Evolutionary conservation across 2,329 filamentous ascomycete genomes (phyloP), one percentile per base, ranked within the genome.

Genomic region (Dactylellina drechsleri): DNA sequence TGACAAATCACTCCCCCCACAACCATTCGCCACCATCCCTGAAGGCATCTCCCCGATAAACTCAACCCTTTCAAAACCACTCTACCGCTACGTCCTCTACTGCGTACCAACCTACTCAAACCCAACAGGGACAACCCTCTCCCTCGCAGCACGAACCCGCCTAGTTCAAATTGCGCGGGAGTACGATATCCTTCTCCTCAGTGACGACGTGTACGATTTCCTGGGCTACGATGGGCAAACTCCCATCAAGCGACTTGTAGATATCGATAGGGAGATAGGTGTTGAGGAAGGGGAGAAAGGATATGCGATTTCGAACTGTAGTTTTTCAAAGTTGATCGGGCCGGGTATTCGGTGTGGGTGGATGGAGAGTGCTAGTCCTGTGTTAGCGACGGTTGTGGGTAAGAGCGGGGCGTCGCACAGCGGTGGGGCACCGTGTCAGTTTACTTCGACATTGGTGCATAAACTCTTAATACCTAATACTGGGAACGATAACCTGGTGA

Each of bases 161-260:
- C 85, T 98, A 2, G 88, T 98, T 23, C 83, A 84, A n/a, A 82
- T 97, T 5, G 94, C 94, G 0, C 86, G 94, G 67, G 85, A 89
- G 71, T 88, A 90, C 81, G 89, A 98, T 81, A 92, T 92, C 5
- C 85, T 98, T n/a, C 82, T 97, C 66, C 85, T 97, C 28, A 88
- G 88, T 57, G 94, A 98, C 82, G 95, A 99, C 81, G 93, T 98
- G 8, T 99, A 99, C 81, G 94, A 98, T 81, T 90, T 94, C 77
- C 85, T 98, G 4, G 77, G 67, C 8, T 79, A 64, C n/a, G 66
- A 76, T 4, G 47, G 56, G 7, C 52, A 64, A 18, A 41, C 59
- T 5, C 36, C 78, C 1, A 20, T 77, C 2, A 66, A 66, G 47
- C 40, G 56, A 7, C 43, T 71, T 10, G 64, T 74, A 2, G 40